These are phyloP conservation scores for Amoebophrya sp. DNA, from an alignment of 169 alveolate genomes.

Conservation along the genomic window DNA sequence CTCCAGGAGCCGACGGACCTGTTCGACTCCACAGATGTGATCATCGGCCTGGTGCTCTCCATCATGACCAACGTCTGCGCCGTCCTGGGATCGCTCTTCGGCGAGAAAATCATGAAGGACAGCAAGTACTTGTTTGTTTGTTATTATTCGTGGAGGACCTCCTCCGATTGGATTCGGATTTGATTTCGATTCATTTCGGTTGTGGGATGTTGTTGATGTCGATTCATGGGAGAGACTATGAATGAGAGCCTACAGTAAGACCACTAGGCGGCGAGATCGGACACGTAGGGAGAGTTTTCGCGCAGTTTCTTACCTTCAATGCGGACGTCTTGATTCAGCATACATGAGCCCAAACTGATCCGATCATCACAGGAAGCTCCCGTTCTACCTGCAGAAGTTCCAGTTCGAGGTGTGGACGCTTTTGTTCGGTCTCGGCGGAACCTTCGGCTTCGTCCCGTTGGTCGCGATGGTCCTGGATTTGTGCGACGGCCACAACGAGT, in stretches of 20 bases:
- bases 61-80: background rate
- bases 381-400: constrained; percentile 2
- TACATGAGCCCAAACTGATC: no score
- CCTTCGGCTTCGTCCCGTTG: background rate
- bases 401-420: background rate
- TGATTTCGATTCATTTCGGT: no score
- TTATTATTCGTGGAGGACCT: no score
- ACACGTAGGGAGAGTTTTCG: no score
- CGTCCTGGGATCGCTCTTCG: background rate
- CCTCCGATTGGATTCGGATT: no score
- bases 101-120: background rate
- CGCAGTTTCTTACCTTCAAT: no score
- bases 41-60: background rate
- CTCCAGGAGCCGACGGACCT: background rate
- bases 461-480: background rate
- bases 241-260: no score
- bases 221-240: no score
- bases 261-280: no score
- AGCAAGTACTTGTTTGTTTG: background rate
- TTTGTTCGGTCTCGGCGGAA: background rate
- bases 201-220: no score
- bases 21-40: background rate
- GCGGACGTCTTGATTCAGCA: no score
- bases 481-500: background rate
- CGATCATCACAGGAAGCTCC: background rate